Evolutionary conservation across 208 protist genomes (phyloP).

Genomic region (Blastocrithidia nonstop): DNA sequence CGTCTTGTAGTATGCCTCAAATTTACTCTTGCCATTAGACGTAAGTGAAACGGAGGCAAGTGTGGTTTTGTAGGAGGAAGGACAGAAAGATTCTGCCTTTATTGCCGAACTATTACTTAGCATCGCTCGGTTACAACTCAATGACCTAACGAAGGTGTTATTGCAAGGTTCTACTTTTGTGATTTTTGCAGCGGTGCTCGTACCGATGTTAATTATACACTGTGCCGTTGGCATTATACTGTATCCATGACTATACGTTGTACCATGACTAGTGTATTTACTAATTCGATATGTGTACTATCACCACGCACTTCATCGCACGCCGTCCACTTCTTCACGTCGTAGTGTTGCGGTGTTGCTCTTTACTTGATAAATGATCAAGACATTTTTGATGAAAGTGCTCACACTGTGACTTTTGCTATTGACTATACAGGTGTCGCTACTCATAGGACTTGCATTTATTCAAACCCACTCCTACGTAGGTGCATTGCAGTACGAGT

Average conservation of each 20-base stretch:
- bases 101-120: conserved; percentile 40
- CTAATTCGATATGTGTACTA: conserved; percentile 28
- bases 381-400: conserved; percentile 23
- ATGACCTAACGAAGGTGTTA: conserved; percentile 32
- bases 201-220: conserved; percentile 23
- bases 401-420: conserved; percentile 27
- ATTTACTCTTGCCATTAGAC: conserved; percentile 23
- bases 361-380: conserved; percentile 19
- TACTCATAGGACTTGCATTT: conserved; percentile 28
- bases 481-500: conserved; percentile 4
- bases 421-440: conserved; percentile 25
- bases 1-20: conserved; percentile 27
- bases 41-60: neutral
- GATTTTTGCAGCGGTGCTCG: conserved; percentile 21
- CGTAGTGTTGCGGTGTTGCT: conserved; percentile 8
- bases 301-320: neutral
- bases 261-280: conserved; percentile 12
- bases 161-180: conserved; percentile 46
- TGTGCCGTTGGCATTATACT: conserved; percentile 12
- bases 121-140: conserved; percentile 23
- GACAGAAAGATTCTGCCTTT: conserved; percentile 22
- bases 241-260: conserved; percentile 23
- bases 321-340: conserved; percentile 4
- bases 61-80: conserved; percentile 19
- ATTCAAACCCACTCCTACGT: conserved; percentile 7